Evolutionary conservation across 2,329 filamentous ascomycete genomes (phyloP), one percentile per base, ranked within the genome.

Genomic region (Dactylella cylindrospora): DNA sequence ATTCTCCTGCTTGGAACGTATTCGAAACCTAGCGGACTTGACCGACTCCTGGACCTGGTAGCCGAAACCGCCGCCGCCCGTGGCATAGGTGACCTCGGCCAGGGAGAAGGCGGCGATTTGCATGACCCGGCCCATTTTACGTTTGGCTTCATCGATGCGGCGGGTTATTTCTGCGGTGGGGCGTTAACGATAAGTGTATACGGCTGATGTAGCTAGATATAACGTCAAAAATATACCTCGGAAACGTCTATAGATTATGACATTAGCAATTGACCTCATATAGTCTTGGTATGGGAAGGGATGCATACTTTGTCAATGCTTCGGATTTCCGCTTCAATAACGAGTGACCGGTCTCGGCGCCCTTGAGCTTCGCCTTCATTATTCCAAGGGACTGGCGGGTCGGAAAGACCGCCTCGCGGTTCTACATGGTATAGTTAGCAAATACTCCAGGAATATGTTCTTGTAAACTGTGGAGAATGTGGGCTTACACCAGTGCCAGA

Each of bases 91-190:
- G 53, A 98, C 93, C 76, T 97, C 93, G 61, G 93, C 93, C 13
- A 98, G 81, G 35, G 91, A 97, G 76, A 98, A 97, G 38, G 93
- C 90, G 32, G 93, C 93, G 71, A 98, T 95, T 74, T 97, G 91
- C 93, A 98, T 98, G 29, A 98, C 93, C 26, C 91, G 83, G 55
- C 93, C 93, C 91, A 98, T 98, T 78, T 98, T 98, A 70, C 90
- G 87, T 76, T 98, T 98, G 33, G 93, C 93, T 74, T 98, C 93
- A 77, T 98, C 91, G 75, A 98, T 98, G 71, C 93, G 86, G 73
- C 84, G 84, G 43, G 93, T 96, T 71, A 98, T 98, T 71, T 98
- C 93, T 88, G 69, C 33, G 59, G 65, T 64, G 40, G 64, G 60
- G 17, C 23, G 22, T 28, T 7, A n/a, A 10, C 25, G 15, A 23